Evolutionary conservation across 2,329 filamentous ascomycete genomes (phyloP).

Genomic region (Lasiodiplodia gonubiensis): DNA sequence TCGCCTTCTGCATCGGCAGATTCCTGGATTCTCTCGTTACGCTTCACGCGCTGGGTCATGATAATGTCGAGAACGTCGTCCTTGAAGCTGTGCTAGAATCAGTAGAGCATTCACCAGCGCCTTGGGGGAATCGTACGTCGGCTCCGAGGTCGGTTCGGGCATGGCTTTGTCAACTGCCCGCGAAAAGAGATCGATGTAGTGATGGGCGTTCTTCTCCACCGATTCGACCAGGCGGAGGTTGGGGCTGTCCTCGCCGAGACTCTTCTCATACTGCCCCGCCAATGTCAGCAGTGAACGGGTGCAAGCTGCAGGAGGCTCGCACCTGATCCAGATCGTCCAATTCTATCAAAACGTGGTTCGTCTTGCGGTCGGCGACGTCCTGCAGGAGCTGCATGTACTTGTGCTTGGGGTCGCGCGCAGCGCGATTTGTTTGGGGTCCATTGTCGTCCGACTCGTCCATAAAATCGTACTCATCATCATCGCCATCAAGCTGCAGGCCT

Average conservation of each 20-base stretch:
- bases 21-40: conserved; percentile 75
- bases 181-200: conserved; percentile 92
- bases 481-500: conserved; percentile 83
- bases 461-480: conserved; percentile 93
- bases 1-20: conserved; percentile 48
- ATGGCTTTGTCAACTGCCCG: conserved; percentile 86
- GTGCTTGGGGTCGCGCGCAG: conserved; percentile 62
- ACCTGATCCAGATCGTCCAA: conserved; percentile 84
- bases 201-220: conserved; percentile 88
- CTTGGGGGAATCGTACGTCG: conserved; percentile 63
- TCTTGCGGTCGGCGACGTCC: conserved; percentile 79
- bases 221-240: conserved; percentile 75
- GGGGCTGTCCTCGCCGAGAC: conserved; percentile 63
- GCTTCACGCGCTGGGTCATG: conserved; percentile 86
- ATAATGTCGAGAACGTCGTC: conserved; percentile 97
- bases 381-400: conserved; percentile 93
- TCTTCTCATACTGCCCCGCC: conserved; percentile 72
- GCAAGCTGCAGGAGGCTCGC: conserved; percentile 40
- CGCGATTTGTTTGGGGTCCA: conserved; percentile 53
- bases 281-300: neutral
- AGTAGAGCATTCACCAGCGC: neutral
- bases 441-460: conserved; percentile 79
- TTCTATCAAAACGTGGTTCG: conserved; percentile 81
- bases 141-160: conserved; percentile 76
- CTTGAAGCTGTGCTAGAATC: conserved; percentile 71